Percentiles rank a stretch among this genome's conserved stretches.
Evolutionary conservation across 768 basidiomycete genomes (phyloP).

Genomic region (Suillus clintonianus): DNA sequence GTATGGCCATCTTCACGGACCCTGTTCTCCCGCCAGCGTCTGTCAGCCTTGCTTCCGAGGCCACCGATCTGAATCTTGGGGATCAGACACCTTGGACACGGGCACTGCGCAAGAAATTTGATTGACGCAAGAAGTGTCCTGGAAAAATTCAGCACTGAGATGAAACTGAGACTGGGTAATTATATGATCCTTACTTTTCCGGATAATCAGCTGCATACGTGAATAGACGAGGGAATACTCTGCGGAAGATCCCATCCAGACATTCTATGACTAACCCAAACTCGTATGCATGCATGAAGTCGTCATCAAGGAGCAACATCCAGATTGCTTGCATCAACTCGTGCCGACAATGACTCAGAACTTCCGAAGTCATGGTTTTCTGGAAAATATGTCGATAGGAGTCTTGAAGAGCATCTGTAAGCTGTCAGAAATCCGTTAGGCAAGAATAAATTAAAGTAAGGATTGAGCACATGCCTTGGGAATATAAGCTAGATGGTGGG

Average conservation of each 20-base stretch:
- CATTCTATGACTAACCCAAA: conserved; percentile 22
- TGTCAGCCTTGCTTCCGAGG: conserved; percentile 13
- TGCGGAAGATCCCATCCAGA: conserved; percentile 14
- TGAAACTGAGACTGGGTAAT: too few species aligned
- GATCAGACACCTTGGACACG: conserved; percentile 23
- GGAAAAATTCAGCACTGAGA: neutral
- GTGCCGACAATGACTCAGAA: conserved; percentile 15
- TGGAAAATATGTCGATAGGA: conserved; percentile 7
- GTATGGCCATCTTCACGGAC: neutral
- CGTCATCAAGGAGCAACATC: conserved; percentile 19
- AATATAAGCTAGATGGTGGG: conserved; percentile 24
- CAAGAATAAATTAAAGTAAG: too few species aligned
- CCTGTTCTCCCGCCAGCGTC: neutral
- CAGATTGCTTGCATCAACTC: conserved; percentile 28
- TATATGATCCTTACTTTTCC: conserved; percentile 31
- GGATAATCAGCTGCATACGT: conserved; percentile 32
- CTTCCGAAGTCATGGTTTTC: neutral
- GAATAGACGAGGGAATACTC: conserved; percentile 21
- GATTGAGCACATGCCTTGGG: conserved; percentile 6
- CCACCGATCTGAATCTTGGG: conserved; percentile 4
- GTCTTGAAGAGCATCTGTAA: conserved; percentile 15
- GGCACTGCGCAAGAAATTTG: conserved; percentile 19
- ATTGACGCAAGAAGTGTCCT: conserved; percentile 22
- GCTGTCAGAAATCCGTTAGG: conserved; percentile 2
- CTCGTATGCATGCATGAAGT: conserved; percentile 26